These are phyloP conservation scores for Epichloe sylvatica DNA, from an alignment of 2,329 filamentous ascomycete species.

Conservation along the genomic window DNA sequence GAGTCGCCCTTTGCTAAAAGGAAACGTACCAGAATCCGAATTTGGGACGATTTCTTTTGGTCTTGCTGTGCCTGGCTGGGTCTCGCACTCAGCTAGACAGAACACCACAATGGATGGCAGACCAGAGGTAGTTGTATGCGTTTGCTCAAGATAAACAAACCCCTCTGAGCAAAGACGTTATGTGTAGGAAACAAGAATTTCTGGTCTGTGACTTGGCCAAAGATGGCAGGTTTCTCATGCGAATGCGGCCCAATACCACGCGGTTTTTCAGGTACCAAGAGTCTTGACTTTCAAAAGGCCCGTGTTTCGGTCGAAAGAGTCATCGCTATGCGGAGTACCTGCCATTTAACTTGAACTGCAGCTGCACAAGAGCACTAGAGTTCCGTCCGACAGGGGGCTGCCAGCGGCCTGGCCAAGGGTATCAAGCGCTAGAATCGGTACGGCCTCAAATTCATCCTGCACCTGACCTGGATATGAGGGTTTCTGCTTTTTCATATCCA, in stretches of 20 bases:
- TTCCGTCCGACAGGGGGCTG: neutral
- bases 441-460: too few relatives aligned
- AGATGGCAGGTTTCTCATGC: neutral
- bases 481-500: too few relatives aligned
- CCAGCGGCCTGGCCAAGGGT: too few relatives aligned
- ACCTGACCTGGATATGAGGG: too few relatives aligned
- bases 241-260: slow-evolving; percentile 4
- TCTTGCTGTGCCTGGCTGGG: neutral
- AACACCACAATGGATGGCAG: neutral
- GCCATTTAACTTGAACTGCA: neutral
- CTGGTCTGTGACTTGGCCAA: neutral
- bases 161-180: neutral
- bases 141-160: neutral
- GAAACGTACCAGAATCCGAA: neutral
- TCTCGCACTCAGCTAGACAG: neutral
- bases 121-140: neutral
- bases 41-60: neutral
- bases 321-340: neutral
- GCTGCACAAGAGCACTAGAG: neutral
- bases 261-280: slow-evolving; percentile 2
- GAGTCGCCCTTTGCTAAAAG: neutral
- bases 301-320: neutral
- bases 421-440: too few relatives aligned
- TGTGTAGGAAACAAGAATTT: neutral
- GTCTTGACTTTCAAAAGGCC: neutral